Evolutionary conservation across 2,329 filamentous ascomycete genomes (phyloP).

Genomic region (Pestalotiopsis sp.): DNA sequence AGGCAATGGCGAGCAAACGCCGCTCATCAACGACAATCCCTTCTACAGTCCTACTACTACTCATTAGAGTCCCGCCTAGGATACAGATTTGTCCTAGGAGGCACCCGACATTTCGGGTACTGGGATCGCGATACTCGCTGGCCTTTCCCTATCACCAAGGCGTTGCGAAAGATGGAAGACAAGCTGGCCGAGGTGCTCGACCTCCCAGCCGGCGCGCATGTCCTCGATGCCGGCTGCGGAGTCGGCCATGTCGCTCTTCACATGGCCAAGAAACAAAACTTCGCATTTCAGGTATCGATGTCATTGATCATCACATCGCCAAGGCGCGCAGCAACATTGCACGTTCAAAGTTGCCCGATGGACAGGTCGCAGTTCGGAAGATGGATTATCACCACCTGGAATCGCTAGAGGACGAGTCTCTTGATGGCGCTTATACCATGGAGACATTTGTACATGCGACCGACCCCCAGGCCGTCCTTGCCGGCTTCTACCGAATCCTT

Average conservation of each 20-base stretch:
- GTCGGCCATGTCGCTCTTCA: constrained; percentile 51
- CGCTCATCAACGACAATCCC: constrained; percentile 40
- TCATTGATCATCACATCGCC: constrained; percentile 48
- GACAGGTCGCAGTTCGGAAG: constrained; percentile 39
- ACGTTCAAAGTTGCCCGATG: constrained; percentile 32
- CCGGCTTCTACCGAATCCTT: constrained; percentile 49
- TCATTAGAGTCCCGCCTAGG: constrained; percentile 48
- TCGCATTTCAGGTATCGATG: constrained; percentile 49
- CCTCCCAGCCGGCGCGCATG: constrained; percentile 40
- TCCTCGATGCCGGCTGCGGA: constrained; percentile 57
- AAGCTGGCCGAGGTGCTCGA: constrained; percentile 42
- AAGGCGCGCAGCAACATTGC: constrained; percentile 45
- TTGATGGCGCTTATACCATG: constrained; percentile 59
- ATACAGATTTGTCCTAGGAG: constrained; percentile 46
- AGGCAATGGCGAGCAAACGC: constrained; percentile 11
- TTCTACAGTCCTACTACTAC: constrained; percentile 47
- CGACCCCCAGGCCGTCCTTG: constrained; percentile 44
- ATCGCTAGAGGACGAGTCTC: constrained; percentile 35
- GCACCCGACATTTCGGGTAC: constrained; percentile 53
- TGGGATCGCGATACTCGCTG: constrained; percentile 47
- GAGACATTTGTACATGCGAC: constrained; percentile 59
- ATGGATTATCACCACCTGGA: constrained; percentile 57
- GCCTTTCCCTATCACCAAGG: constrained; percentile 48
- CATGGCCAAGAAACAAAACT: constrained; percentile 45
- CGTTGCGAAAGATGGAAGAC: constrained; percentile 53